A percentile compares a stretch with the other conserved stretches of the same genome.
Conservation (phyloP, 2,329 filamentous ascomycete genomes). For the Passalora sequoiae region DNA sequence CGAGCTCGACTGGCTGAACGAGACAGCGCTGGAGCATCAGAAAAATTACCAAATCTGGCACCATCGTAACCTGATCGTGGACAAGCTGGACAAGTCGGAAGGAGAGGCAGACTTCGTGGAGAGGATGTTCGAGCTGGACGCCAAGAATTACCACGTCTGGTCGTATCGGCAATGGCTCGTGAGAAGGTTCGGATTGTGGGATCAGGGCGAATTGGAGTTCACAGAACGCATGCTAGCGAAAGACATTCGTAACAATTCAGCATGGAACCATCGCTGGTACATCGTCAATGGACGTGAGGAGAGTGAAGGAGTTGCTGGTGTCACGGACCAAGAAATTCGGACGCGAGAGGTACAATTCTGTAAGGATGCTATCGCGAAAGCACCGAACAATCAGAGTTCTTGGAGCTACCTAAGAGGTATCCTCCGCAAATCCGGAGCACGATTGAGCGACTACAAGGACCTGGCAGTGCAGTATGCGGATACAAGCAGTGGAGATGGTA, state of each 20-base stretch:
- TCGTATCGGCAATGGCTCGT: conserved; percentile 81
- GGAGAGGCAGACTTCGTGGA: conserved; percentile 69
- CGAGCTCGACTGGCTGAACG: conserved; percentile 83
- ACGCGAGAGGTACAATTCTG: conserved; percentile 67
- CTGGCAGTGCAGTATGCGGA: conserved; percentile 54
- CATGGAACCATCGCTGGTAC: conserved; percentile 96
- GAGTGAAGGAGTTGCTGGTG: conserved; percentile 34
- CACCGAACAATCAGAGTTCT: conserved; percentile 87
- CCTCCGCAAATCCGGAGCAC: conserved; percentile 58
- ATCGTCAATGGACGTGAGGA: conserved; percentile 64
- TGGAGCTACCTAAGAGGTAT: conserved; percentile 90
- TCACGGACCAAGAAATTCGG: conserved; percentile 51
- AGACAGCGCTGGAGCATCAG: conserved; percentile 72
- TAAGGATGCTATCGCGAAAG: conserved; percentile 65
- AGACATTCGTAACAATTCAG: conserved; percentile 92
- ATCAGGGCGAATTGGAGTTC: conserved; percentile 57
- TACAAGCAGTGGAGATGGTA: conserved; percentile 43
- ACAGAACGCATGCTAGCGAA: conserved; percentile 67
- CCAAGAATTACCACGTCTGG: conserved; percentile 99
- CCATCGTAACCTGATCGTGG: conserved; percentile 56
- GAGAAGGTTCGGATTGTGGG: conserved; percentile 55
- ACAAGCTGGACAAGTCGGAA: conserved; percentile 39
- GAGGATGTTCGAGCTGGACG: conserved; percentile 75
- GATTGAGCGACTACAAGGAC: conserved; percentile 46
- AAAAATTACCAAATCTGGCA: conserved; percentile 99